Base-by-base conservation (phyloP, 352 stramenopile genomes). In the Phytophthora hibernalis region DNA sequence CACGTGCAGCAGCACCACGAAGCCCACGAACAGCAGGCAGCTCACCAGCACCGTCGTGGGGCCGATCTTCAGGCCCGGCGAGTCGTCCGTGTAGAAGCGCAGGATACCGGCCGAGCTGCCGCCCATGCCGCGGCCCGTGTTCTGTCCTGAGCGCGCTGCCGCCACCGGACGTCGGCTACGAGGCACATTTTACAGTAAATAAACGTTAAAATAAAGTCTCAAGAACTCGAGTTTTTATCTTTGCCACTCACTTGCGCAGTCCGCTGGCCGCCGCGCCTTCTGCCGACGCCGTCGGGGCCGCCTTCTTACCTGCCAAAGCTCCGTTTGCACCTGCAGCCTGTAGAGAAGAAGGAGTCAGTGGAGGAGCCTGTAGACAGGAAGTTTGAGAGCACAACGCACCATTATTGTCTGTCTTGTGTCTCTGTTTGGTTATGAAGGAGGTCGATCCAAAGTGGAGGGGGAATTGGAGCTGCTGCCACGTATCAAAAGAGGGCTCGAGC, bases 31-130 rank as follows among this genome's bases (percentile, higher is more conserved):
- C 56, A 93, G 88, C 59, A 99, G 83, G 69, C 90, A 98, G 54
- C 94, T 89, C 45, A 99, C 93, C 66, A 99, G 86, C 68, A 99
- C 95, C 18, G 93, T 98, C 47, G 94, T 99, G 37, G 96, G 96
- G 64, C 95, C 95, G 62, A 99, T 96, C 83, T 98, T 97, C 52
- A 99, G 80, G 55, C 96, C 96, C 20, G 96, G 95, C 61, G 94
- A 98, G 80, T 99, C 96, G 80, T 98, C 95, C 54, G 95, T 98
- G 81, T 98, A 99, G 82, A 98, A 98, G 78, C 96, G 93, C 72
- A 99, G 79, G 83, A 99, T 98, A 64, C 97, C 97, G 54, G 93
- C 92, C 68, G 66, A 82, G 79, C 76, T 94, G 64, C 77, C 89
- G 70, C 75, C 88, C 88, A 95, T 95, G 68, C 87, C 87, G 48